phyloP scores from a whole-genome alignment of 768 basidiomycete species.

The Infundibulicybe gibba region DNA sequence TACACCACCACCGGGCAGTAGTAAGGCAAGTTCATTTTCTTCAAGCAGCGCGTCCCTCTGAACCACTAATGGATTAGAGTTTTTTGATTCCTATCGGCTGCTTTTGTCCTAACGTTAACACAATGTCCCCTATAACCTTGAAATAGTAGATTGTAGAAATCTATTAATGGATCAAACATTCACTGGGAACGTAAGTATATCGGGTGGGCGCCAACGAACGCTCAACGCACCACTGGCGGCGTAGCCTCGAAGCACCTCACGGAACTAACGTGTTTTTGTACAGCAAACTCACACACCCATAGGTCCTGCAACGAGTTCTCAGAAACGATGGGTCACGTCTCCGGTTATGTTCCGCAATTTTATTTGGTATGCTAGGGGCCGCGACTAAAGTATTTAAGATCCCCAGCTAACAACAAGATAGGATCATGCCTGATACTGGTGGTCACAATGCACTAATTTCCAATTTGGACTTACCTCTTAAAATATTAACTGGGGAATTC shows the following conservation, averaged over 20 bases:
- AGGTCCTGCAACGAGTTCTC: slow-evolving; percentile 75
- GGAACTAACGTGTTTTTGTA: slow-evolving; percentile 62
- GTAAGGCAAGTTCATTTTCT: background rate
- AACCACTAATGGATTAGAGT: too few relatives aligned
- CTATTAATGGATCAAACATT: background rate
- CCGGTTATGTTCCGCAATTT: slow-evolving; percentile 66
- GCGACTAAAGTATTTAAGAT: background rate
- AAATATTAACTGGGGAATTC: too few relatives aligned
- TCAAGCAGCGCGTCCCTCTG: background rate
- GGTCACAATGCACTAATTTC: background rate
- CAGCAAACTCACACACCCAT: slow-evolving; percentile 87
- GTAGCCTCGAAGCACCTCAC: too few relatives aligned
- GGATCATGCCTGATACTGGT: slow-evolving; percentile 82
- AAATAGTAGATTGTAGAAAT: too few relatives aligned
- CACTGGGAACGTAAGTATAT: background rate
- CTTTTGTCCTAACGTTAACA: too few relatives aligned
- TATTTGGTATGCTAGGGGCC: slow-evolving; percentile 46
- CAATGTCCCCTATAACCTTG: too few relatives aligned
- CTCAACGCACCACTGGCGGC: too few relatives aligned
- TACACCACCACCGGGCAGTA: background rate
- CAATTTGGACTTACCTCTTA: too few relatives aligned
- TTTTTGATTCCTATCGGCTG: too few relatives aligned
- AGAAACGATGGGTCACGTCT: slow-evolving; percentile 62
- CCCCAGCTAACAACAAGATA: slow-evolving; percentile 19
- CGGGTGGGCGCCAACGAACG: too few relatives aligned